Percentiles rank a stretch among this genome's conserved stretches.
Evolutionary conservation across 495 filamentous ascomycete species (phyloP).

Genomic region (Hypoxylon lenormandii): DNA sequence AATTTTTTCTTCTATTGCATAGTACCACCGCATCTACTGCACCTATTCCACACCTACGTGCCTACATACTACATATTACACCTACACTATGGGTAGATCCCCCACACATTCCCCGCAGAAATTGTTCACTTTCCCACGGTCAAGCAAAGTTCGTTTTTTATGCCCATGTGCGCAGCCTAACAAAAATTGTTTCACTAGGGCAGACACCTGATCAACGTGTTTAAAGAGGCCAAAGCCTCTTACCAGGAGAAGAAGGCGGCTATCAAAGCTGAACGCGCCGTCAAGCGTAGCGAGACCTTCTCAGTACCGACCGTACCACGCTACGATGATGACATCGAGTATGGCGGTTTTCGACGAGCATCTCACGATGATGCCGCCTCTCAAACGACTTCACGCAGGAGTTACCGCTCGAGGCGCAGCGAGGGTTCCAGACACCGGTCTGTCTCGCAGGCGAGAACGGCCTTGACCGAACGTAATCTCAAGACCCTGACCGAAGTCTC

Average conservation of each 20-base stretch:
- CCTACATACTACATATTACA: background rate
- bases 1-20: slow-evolving; percentile 8
- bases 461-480: slow-evolving; percentile 60
- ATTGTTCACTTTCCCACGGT: slow-evolving; percentile 5
- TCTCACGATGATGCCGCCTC: slow-evolving; percentile 56
- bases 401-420: slow-evolving; percentile 50
- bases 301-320: slow-evolving; percentile 48
- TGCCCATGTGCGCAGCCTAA: slow-evolving; percentile 20
- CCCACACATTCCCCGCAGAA: slow-evolving; percentile 48
- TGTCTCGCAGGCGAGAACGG: slow-evolving; percentile 43
- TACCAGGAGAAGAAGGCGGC: slow-evolving; percentile 86
- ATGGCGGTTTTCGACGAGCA: slow-evolving; percentile 41
- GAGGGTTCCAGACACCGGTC: slow-evolving; percentile 41
- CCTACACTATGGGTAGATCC: slow-evolving; percentile 20
- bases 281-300: slow-evolving; percentile 59
- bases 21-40: background rate
- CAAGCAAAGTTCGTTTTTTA: background rate
- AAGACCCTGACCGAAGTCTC: slow-evolving; percentile 60
- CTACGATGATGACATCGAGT: slow-evolving; percentile 45
- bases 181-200: slow-evolving; percentile 65
- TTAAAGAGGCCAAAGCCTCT: slow-evolving; percentile 86
- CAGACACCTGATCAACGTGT: slow-evolving; percentile 86
- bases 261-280: slow-evolving; percentile 71
- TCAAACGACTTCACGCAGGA: slow-evolving; percentile 53
- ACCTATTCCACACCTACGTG: no score